phyloP scores from a whole-genome alignment of 345 rosid genomes.

The Eucalyptus sp. region DNA sequence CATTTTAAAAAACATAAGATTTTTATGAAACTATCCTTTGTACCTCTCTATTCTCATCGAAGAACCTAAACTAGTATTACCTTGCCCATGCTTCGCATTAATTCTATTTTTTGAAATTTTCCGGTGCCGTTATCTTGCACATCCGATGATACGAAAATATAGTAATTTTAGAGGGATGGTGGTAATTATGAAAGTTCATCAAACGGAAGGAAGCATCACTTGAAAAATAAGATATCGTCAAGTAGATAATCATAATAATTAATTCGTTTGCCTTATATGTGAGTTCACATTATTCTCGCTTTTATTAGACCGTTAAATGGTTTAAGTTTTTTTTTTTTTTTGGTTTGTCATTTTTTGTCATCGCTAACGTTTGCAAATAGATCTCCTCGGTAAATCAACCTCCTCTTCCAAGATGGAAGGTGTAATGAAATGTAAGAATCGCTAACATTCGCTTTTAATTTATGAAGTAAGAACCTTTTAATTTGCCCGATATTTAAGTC shows the following conservation, averaged over 20 bases:
- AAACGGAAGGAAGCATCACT: not conserved
- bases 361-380: no score
- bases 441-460: not conserved
- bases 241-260: not conserved
- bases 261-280: not conserved
- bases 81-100: not conserved
- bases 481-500: not conserved
- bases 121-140: not conserved
- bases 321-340: not conserved
- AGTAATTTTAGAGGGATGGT: not conserved
- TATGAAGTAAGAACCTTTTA: not conserved
- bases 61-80: not conserved
- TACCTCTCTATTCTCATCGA: not conserved
- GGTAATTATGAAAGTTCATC: not conserved
- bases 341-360: no score
- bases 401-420: no score
- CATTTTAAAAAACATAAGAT: no score
- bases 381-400: no score
- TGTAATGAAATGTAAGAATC: no score
- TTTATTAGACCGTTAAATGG: fast-evolving
- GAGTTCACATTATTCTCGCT: fast-evolving
- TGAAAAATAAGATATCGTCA: not conserved
- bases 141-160: not conserved
- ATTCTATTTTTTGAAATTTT: not conserved
- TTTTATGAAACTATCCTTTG: not conserved